Percentiles rank a stretch among this genome's conserved stretches.
phyloP scores from a whole-genome alignment of 164 flowering plant genomes.

The Berberis thunbergii region DNA sequence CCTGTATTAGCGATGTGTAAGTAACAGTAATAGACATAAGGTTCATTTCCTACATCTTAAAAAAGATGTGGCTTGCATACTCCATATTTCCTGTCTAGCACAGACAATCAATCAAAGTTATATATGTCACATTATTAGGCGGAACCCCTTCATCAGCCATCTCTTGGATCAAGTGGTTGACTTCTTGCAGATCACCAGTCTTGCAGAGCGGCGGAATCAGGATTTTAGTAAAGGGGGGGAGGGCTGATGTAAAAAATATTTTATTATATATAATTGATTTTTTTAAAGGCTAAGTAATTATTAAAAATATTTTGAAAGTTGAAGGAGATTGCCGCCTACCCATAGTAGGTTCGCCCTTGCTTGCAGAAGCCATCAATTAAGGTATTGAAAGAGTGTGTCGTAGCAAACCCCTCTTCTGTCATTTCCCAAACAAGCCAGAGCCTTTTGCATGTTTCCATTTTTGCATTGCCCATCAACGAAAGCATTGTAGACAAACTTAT shows the following conservation, averaged over 20 bases:
- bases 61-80: constrained; percentile 39
- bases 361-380: constrained; percentile 48
- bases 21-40: constrained; percentile 42
- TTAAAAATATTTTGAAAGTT: too few relatives aligned
- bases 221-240: too few relatives aligned
- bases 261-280: too few relatives aligned
- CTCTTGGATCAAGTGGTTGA: constrained; percentile 26
- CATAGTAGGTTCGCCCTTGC: too few relatives aligned
- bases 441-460: constrained; percentile 48
- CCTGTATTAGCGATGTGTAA: constrained; percentile 54
- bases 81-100: constrained; percentile 46
- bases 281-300: too few relatives aligned
- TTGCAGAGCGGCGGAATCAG: constrained; percentile 11
- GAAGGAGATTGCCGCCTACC: too few relatives aligned
- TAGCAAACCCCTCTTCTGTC: constrained; percentile 41
- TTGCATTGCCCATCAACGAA: constrained; percentile 58
- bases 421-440: constrained; percentile 43
- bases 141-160: constrained; percentile 34
- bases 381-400: constrained; percentile 39
- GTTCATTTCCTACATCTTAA: constrained; percentile 45
- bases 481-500: constrained; percentile 45
- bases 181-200: constrained; percentile 35
- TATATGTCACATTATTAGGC: constrained; percentile 57
- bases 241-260: too few relatives aligned
- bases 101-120: constrained; percentile 44